These are phyloP conservation scores for Phyllostachys edulis DNA, from an alignment of 176 grass and related monocot species.

Conservation along the genomic window DNA sequence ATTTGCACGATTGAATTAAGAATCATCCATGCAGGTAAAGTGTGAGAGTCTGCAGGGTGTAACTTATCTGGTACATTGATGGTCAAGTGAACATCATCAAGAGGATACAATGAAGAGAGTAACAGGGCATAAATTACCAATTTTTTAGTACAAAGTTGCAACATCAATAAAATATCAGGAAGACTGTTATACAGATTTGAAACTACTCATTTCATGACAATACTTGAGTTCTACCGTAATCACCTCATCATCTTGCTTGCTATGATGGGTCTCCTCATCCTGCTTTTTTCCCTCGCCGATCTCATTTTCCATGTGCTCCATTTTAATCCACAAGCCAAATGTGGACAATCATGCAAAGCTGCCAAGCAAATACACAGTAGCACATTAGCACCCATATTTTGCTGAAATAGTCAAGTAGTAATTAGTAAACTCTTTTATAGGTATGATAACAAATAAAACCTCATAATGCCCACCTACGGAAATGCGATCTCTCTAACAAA, in stretches of 20 bases:
- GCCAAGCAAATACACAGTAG: conserved; percentile 4
- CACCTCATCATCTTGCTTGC: conserved; percentile 59
- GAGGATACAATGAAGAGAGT: not conserved
- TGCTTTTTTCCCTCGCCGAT: conserved; percentile 19
- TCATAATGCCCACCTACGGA: not conserved
- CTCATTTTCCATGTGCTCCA: conserved; percentile 52
- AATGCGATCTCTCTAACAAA: not conserved
- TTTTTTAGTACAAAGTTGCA: not conserved
- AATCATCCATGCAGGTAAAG: not conserved
- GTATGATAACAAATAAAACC: not conserved
- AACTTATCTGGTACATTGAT: not conserved
- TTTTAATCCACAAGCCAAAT: conserved; percentile 33
- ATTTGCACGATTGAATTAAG: not conserved
- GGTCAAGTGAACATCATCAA: conserved; percentile 5
- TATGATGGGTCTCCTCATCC: conserved; percentile 35
- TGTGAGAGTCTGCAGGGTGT: not conserved
- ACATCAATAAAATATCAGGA: conserved; percentile 2
- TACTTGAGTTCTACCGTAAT: conserved; percentile 11
- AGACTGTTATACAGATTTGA: not conserved
- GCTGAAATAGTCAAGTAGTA: not conserved
- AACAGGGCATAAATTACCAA: conserved; percentile 5
- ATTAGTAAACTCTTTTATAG: not conserved
- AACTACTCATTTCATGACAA: not conserved
- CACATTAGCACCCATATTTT: not conserved
- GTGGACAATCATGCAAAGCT: conserved; percentile 9